A percentile compares a stretch with the other conserved stretches of the same genome.
These are phyloP conservation scores for Cyberlindnera xylosilytica DNA, from an alignment of 805 yeast species.

Conservation along the genomic window DNA sequence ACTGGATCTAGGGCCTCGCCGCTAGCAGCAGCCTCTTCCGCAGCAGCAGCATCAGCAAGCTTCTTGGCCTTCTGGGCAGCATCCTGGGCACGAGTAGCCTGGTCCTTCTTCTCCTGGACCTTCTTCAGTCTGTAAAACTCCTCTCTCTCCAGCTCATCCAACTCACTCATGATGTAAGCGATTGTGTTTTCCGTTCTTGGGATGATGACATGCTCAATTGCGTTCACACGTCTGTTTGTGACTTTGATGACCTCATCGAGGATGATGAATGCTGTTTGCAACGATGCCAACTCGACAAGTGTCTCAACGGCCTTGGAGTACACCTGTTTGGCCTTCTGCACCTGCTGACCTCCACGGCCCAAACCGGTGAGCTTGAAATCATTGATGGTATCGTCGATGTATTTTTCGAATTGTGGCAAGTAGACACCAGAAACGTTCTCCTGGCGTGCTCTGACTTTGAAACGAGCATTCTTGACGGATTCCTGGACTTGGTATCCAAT, in stretches of 20 bases:
- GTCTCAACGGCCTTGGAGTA: conserved; percentile 97
- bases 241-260: conserved; percentile 97
- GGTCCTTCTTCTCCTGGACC: conserved; percentile 42
- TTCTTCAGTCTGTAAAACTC: conserved; percentile 95
- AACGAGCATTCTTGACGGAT: conserved; percentile 85
- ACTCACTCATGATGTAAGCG: conserved; percentile 85
- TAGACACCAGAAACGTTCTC: conserved; percentile 96
- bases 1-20: conserved; percentile 19
- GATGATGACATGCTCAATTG: conserved; percentile 96
- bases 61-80: conserved; percentile 30
- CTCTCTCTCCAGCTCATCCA: conserved; percentile 97
- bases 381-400: conserved; percentile 77
- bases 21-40: conserved; percentile 9
- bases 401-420: conserved; percentile 88
- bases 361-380: conserved; percentile 96
- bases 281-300: conserved; percentile 88
- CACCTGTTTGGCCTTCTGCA: conserved; percentile 88
- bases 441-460: conserved; percentile 86
- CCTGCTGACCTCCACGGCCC: conserved; percentile 98
- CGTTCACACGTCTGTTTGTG: conserved; percentile 96
- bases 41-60: conserved; percentile 25
- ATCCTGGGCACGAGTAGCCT: conserved; percentile 28
- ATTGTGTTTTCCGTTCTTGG: conserved; percentile 98
- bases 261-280: conserved; percentile 95
- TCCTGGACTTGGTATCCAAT: conserved; percentile 95